Base-by-base conservation (phyloP, 208 protist genomes). In the Trypanosoma vivax region DNA sequence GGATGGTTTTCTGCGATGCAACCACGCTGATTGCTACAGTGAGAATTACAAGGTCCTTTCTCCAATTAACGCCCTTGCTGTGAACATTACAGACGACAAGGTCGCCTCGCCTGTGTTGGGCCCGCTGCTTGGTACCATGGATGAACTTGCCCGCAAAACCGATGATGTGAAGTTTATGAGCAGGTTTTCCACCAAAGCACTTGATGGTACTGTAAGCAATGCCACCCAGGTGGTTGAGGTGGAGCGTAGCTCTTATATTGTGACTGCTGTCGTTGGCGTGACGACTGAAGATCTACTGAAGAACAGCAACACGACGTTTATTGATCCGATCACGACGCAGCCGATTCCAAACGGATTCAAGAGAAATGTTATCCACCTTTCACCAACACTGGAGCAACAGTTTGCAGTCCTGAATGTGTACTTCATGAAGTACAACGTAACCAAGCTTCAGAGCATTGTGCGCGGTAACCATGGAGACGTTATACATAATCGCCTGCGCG, bases 381-480 rank as follows among this genome's bases (percentile, higher is more conserved):
- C 58, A 25, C 58, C 70, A 25, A 72, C 58, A 13, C 33, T 76
- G 39, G 52, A 50, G 30, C 63, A 76, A 45, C 29, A 76, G 42
- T 53, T 64, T 7, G 68, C 57, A n/a, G n/a, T n/a, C n/a, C n/a
- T n/a, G n/a, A n/a, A n/a, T n/a, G n/a, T n/a, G n/a, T n/a, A n/a
- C n/a, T n/a, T n/a, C n/a, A n/a, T n/a, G n/a, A n/a, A n/a, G n/a
- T n/a, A n/a, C n/a, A n/a, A n/a, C n/a, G n/a, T n/a, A n/a, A n/a
- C n/a, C n/a, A n/a, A n/a, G n/a, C n/a, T n/a, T n/a, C n/a, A n/a
- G n/a, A n/a, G n/a, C n/a, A n/a, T n/a, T n/a, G n/a, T n/a, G n/a
- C n/a, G n/a, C n/a, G n/a, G n/a, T n/a, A n/a, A n/a, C n/a, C n/a
- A n/a, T n/a, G n/a, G n/a, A n/a, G n/a, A n/a, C n/a, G n/a, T n/a